These are phyloP conservation scores for Naganishia onofrii DNA, from an alignment of 768 basidiomycete species.

Conservation along the genomic window DNA sequence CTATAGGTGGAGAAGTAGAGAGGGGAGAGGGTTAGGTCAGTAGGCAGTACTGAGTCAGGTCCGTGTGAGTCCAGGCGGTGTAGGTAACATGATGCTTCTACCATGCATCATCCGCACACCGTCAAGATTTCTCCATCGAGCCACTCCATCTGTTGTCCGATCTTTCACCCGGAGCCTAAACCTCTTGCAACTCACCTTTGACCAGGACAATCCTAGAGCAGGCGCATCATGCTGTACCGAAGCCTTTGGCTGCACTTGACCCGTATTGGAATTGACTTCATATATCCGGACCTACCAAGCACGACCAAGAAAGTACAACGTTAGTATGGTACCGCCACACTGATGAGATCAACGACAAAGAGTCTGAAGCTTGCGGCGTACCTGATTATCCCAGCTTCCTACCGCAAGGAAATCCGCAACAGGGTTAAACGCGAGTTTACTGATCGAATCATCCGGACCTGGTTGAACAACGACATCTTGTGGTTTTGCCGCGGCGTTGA, in stretches of 20 bases:
- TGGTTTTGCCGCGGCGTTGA: slow-evolving; percentile 52
- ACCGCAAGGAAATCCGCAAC: slow-evolving; percentile 87
- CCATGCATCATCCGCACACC: too few relatives aligned
- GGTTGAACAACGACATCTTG: slow-evolving; percentile 79
- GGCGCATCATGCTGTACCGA: slow-evolving; percentile 89
- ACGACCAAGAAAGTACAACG: too few relatives aligned
- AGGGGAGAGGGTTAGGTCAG: background rate
- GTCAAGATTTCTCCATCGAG: too few relatives aligned
- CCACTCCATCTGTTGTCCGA: too few relatives aligned
- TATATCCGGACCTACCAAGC: slow-evolving; percentile 78
- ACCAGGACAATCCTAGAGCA: slow-evolving; percentile 84
- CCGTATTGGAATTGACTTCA: slow-evolving; percentile 66
- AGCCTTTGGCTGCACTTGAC: slow-evolving; percentile 79
- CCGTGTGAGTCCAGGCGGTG: too few relatives aligned
- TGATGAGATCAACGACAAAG: background rate
- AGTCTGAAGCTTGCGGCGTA: too few relatives aligned
- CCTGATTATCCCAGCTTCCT: slow-evolving; percentile 91
- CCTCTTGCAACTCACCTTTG: slow-evolving; percentile 61
- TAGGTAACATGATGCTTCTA: background rate
- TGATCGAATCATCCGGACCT: slow-evolving; percentile 82
- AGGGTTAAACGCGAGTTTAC: slow-evolving; percentile 76
- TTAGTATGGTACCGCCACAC: slow-evolving; percentile 32
- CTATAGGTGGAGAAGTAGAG: too few relatives aligned
- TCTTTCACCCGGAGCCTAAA: background rate
- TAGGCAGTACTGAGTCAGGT: too few relatives aligned